Base-by-base conservation (phyloP, 169 alveolate genomes). In the Eimeria acervulina region DNA sequence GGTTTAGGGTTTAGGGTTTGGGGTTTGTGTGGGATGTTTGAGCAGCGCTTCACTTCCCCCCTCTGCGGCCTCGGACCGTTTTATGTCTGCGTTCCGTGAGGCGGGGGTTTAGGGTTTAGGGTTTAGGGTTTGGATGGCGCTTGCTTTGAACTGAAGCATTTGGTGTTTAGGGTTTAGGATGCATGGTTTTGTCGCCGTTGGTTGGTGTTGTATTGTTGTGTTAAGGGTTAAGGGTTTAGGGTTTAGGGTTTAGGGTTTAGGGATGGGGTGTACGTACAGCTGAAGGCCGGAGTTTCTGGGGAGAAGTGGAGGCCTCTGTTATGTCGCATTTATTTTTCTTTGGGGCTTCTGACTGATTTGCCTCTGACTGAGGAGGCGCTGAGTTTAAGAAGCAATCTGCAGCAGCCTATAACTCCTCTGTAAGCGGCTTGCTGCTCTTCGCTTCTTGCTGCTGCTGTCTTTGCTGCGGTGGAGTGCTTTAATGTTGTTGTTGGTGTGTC, bases 1-100 rank as follows among this genome's bases (percentile, higher is more conserved):
- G 84, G 84, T 74, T 74, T 74, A 74, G 84, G 84, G 84, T 74
- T 74, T 74, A 74, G 84, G 84, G 84, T 74, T 74, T 74, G 38
- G 84, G 84, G 84, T 70, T 70, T 70, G 83, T 70, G 26, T 70
- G 78, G 7, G 78, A 19, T 70, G 44, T 70, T 28, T 70, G 42
- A 13, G 44, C 83, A 70, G 83, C 47, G 52, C 83, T 36, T 28
- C 52, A 70, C 47, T 33, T 70, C 47, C 83, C 47, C 33, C 47
- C 47, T 28, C 83, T 33, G 51, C 83, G 83, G 2, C 42, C 47
- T 33, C 83, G 83, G 4, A 31, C 42, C 13, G 42, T 36, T 12
- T 70, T 36, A 33, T 70, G 47, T 70, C 51, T 36, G 83, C 83
- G 44, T 28, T 36, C 52, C 51, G 47, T 31, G n/a, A 70, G 52